A percentile compares a stretch with the other conserved stretches of the same genome.
phyloP scores from a whole-genome alignment of 2,329 filamentous ascomycete species.

The Colletotrichum sp. region DNA sequence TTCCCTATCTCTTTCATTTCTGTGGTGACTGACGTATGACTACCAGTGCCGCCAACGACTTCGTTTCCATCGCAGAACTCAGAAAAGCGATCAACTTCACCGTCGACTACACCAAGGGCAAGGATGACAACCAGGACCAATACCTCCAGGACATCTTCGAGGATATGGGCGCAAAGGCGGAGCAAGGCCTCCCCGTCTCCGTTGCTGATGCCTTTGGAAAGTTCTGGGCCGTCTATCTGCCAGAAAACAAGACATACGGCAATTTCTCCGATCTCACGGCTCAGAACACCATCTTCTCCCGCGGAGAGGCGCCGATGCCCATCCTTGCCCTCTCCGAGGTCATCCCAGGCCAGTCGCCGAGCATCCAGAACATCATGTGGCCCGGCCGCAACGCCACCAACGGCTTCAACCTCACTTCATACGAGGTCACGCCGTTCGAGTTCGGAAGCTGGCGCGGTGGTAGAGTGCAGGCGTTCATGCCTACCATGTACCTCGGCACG shows the following conservation, averaged over 20 bases:
- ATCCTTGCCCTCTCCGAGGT: conserved; percentile 31
- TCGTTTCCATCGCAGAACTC: conserved; percentile 23
- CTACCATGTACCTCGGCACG: conserved; percentile 32
- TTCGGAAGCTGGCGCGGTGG: conserved; percentile 36
- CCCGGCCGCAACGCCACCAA: conserved; percentile 29
- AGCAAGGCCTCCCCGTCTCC: conserved; percentile 28
- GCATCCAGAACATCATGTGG: conserved; percentile 31
- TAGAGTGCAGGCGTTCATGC: conserved; percentile 31
- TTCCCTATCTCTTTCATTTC: neutral
- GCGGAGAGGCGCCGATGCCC: conserved; percentile 30
- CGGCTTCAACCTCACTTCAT: conserved; percentile 33
- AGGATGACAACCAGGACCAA: conserved; percentile 12
- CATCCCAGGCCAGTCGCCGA: conserved; percentile 29
- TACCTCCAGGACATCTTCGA: conserved; percentile 26
- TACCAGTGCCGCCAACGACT: conserved; percentile 29
- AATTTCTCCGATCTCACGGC: conserved; percentile 29
- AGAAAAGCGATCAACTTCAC: conserved; percentile 28
- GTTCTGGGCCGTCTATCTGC: conserved; percentile 30
- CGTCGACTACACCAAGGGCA: conserved; percentile 19
- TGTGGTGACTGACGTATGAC: neutral
- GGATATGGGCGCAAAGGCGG: conserved; percentile 25
- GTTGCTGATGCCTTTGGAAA: conserved; percentile 30
- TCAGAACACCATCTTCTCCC: conserved; percentile 19
- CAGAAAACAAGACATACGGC: conserved; percentile 15
- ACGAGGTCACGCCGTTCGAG: conserved; percentile 36